Percentiles rank a stretch among this genome's conserved stretches.
Evolutionary conservation across 2,329 filamentous ascomycete species (phyloP).

Genomic region (Monilinia vaccinii-corymbosi): DNA sequence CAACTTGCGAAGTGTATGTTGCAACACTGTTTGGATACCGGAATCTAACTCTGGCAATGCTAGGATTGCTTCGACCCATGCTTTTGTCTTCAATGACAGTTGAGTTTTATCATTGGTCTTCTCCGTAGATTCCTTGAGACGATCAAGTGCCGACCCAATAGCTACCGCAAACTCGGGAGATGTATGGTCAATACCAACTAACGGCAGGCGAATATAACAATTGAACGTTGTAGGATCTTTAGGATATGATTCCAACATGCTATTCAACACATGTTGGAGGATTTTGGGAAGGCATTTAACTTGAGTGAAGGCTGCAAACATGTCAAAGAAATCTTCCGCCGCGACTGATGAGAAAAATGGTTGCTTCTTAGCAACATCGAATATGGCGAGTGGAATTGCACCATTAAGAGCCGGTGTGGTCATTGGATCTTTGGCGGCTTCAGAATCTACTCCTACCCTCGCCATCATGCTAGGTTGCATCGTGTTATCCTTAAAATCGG

Average conservation of each 20-base stretch:
- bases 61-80: constrained; percentile 48
- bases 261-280: constrained; percentile 62
- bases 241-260: constrained; percentile 51
- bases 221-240: constrained; percentile 54
- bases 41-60: constrained; percentile 42
- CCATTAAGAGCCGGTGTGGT: constrained; percentile 77
- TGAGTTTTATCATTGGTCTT: constrained; percentile 36
- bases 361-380: constrained; percentile 76
- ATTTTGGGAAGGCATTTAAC: constrained; percentile 58
- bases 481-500: constrained; percentile 36
- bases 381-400: constrained; percentile 89
- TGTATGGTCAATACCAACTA: constrained; percentile 53
- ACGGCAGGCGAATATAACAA: constrained; percentile 62
- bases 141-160: constrained; percentile 54
- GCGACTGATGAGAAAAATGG: constrained; percentile 57
- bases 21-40: constrained; percentile 46
- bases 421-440: constrained; percentile 28
- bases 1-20: constrained; percentile 34
- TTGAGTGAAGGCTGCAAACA: constrained; percentile 62
- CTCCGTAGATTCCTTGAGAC: constrained; percentile 45
- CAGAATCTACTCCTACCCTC: constrained; percentile 45
- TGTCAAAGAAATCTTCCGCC: constrained; percentile 69
- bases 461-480: constrained; percentile 39
- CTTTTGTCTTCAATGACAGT: constrained; percentile 40
- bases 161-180: constrained; percentile 66